Evolutionary conservation across 2,329 filamentous ascomycete genomes (phyloP), one percentile per base, ranked within the genome.

Genomic region (Shiraia bambusicola): DNA sequence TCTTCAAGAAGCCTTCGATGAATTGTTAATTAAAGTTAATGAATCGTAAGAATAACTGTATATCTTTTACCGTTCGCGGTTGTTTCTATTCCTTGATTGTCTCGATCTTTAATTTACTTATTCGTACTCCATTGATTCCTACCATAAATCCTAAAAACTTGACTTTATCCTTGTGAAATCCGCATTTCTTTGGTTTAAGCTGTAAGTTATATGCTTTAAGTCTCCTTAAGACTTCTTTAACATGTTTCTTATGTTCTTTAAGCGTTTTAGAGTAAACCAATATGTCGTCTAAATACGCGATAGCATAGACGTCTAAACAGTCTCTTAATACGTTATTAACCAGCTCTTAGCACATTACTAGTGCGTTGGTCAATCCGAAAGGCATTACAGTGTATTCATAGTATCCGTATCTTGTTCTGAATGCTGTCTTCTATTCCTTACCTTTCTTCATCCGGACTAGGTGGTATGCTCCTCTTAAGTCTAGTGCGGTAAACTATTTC

Each of bases 381-480:
- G 15, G 29, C 19, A 40, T 40, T 27, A 40, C 30, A 6, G 13
- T 34, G 15, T 40, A 40, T n/a, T 40, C 13, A 14, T 19, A 40
- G 6, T 28, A 30, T 34, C 37, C 22, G 13, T 40, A 40, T 15
- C 17, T 28, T 10, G 24, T 40, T 6, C 26, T 26, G 32, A 40
- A 34, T 3, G 30, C 37, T 22, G 24, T 40, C 12, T 33, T 67
- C 29, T 17, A 32, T 17, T 32, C 29, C 4, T 32, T 12, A 6
- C 29, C 29, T 17, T 32, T 13, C 29, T n/a, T n/a, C n/a, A n/a
- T n/a, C n/a, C n/a, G n/a, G n/a, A n/a, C n/a, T n/a, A n/a, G n/a
- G n/a, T n/a, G n/a, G n/a, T n/a, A n/a, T n/a, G n/a, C n/a, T n/a
- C n/a, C n/a, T n/a, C n/a, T n/a, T n/a, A n/a, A n/a, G n/a, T n/a